phyloP scores from a whole-genome alignment of 345 rosid species.

The Salix suchowensis region DNA sequence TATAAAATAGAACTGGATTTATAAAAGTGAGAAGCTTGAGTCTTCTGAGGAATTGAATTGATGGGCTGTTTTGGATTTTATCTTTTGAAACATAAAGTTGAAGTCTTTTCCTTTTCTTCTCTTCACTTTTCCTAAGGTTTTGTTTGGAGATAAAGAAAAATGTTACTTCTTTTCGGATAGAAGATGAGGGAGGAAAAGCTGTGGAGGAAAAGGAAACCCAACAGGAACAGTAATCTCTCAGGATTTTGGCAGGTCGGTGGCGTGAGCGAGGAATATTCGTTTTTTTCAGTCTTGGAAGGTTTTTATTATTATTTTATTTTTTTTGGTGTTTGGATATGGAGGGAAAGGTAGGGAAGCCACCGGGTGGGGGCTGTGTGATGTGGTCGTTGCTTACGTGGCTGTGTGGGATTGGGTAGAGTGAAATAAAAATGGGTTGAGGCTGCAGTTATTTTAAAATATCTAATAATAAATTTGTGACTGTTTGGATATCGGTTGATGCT shows the following conservation, averaged over 20 bases:
- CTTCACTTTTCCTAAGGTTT: no score
- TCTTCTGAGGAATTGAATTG: no score
- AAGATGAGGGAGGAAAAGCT: not conserved
- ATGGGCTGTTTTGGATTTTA: no score
- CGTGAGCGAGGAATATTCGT: not conserved
- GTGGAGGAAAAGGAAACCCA: not conserved
- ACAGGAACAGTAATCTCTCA: slow-evolving; percentile 1
- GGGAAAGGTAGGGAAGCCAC: not conserved
- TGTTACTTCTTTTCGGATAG: not conserved
- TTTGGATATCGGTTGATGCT: no score
- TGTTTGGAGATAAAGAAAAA: not conserved
- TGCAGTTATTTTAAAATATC: no score
- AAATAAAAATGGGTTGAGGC: no score
- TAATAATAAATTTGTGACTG: no score
- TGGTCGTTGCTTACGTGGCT: not conserved
- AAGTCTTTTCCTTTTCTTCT: no score
- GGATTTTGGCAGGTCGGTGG: not conserved
- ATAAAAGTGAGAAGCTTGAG: no score
- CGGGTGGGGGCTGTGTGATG: not conserved
- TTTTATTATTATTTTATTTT: not conserved
- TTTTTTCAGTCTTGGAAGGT: not conserved
- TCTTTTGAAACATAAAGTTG: no score
- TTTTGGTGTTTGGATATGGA: not conserved
- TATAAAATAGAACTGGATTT: no score
- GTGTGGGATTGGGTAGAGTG: not conserved